phyloP scores from a whole-genome alignment of 192 early-diverging fungal genomes.

The Coemansia sp. region DNA sequence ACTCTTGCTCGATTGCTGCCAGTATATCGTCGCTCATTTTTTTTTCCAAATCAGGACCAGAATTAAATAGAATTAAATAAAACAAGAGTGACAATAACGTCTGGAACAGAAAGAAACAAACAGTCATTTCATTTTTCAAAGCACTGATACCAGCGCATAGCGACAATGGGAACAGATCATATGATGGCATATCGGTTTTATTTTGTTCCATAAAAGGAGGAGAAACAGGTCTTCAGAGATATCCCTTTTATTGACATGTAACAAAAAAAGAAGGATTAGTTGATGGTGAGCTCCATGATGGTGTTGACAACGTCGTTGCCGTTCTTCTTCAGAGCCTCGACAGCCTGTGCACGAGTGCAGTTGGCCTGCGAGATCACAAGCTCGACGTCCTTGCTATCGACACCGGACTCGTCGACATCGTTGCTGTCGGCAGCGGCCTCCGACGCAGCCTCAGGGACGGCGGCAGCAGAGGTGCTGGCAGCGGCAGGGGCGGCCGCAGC shows the following conservation, averaged over 20 bases:
- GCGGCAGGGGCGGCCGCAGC: constrained; percentile 35
- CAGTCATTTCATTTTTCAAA: too few species aligned
- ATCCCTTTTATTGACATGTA: too few species aligned
- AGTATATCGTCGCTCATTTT: constrained; percentile 27
- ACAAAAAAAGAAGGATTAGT: background rate
- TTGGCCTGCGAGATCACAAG: constrained; percentile 91
- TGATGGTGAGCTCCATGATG: constrained; percentile 76
- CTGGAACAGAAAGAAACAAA: too few species aligned
- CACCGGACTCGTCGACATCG: constrained; percentile 79
- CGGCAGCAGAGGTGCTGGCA: constrained; percentile 41
- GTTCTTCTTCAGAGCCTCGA: constrained; percentile 87
- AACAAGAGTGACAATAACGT: too few species aligned
- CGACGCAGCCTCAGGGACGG: constrained; percentile 39
- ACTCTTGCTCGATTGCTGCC: constrained; percentile 35
- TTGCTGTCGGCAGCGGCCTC: constrained; percentile 50
- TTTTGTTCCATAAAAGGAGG: too few species aligned
- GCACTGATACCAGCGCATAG: too few species aligned
- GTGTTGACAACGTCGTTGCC: constrained; percentile 93
- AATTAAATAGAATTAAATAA: too few species aligned
- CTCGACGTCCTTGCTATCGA: constrained; percentile 91
- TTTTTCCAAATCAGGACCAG: background rate
- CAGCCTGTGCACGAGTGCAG: constrained; percentile 82
- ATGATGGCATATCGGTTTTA: background rate
- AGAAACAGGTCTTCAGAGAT: too few species aligned
- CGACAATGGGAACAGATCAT: background rate